A percentile compares a stretch with the other conserved stretches of the same genome.
Conservation (phyloP, 331 rosid genomes). For the Arachis monticola region DNA sequence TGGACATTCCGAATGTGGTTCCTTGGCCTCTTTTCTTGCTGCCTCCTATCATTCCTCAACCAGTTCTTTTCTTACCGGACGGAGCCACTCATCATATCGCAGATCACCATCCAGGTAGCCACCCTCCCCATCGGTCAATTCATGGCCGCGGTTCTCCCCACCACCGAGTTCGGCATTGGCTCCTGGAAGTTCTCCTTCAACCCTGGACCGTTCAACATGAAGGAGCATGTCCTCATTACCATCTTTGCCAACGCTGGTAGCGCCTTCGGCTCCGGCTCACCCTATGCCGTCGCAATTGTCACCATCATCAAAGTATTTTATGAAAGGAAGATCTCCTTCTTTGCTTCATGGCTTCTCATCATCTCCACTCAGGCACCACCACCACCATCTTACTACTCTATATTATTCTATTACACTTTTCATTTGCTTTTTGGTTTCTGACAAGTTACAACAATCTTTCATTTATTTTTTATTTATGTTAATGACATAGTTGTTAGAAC, state of each 20-base stretch:
- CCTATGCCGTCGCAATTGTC: constrained; percentile 54
- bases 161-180: constrained; percentile 49
- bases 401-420: too few species aligned
- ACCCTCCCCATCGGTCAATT: constrained; percentile 56
- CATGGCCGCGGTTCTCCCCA: constrained; percentile 54
- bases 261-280: constrained; percentile 53
- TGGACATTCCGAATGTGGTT: constrained; percentile 50
- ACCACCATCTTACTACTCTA: too few species aligned
- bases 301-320: constrained; percentile 55
- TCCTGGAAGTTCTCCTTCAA: constrained; percentile 41
- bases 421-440: too few species aligned
- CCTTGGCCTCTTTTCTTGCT: constrained; percentile 53
- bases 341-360: constrained; percentile 56
- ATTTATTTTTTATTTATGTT: too few species aligned
- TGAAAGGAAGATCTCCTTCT: constrained; percentile 46
- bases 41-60: constrained; percentile 57
- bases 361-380: constrained; percentile 46
- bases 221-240: constrained; percentile 65
- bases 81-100: constrained; percentile 54
- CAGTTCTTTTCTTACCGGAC: constrained; percentile 63
- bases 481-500: too few species aligned
- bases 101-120: constrained; percentile 58
- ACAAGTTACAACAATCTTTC: too few species aligned
- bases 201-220: constrained; percentile 66
- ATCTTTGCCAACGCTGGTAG: constrained; percentile 65